Conservation (phyloP, 1,284 basidiomycete species). For the Earliella scabrosa region DNA sequence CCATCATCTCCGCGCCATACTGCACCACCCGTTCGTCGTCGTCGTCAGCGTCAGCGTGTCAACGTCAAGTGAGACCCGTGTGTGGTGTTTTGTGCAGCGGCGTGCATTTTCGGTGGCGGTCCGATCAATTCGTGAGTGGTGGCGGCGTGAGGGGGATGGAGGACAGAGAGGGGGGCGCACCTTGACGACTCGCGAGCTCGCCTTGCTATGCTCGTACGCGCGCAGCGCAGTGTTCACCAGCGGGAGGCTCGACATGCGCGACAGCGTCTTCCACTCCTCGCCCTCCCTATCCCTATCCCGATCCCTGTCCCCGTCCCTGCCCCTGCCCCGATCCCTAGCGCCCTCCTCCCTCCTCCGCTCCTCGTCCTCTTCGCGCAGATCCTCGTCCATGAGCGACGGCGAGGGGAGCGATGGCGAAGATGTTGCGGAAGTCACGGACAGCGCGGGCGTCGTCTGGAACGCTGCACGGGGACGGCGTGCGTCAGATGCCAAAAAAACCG, state of each 20-base stretch:
- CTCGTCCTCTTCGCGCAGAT: constrained; percentile 18
- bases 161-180: constrained; percentile 38
- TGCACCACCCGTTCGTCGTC: constrained; percentile 38
- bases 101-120: neutral
- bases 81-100: neutral
- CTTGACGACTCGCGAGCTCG: constrained; percentile 80
- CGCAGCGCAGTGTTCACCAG: constrained; percentile 72
- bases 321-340: neutral
- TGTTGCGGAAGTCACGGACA: constrained; percentile 37
- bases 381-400: constrained; percentile 27
- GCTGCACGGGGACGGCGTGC: constrained; percentile 22
- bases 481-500: neutral
- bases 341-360: constrained; percentile 3
- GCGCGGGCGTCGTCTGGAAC: constrained; percentile 41
- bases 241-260: constrained; percentile 52
- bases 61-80: no score
- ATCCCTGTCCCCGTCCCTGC: neutral
- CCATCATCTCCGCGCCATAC: constrained; percentile 90
- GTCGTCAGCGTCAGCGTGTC: no score
- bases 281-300: constrained; percentile 8
- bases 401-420: constrained; percentile 39
- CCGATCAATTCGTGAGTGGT: neutral
- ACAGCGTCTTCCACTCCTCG: constrained; percentile 49
- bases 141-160: neutral
- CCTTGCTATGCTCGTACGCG: constrained; percentile 79